Conservation (phyloP, 352 stramenopile genomes). For the Pythium oligandrum region DNA sequence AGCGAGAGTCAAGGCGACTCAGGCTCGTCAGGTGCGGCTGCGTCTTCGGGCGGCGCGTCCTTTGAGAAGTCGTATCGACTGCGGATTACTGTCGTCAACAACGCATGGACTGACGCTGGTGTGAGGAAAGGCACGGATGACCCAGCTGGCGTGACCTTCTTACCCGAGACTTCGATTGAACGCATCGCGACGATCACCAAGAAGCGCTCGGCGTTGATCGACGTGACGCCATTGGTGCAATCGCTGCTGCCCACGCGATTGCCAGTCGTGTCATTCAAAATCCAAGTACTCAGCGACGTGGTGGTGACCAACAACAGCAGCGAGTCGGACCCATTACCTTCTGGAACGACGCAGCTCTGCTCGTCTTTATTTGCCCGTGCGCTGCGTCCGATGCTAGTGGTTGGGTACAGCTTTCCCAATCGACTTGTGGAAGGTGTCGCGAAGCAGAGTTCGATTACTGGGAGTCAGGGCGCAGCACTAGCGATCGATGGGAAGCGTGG, state of each 20-base stretch:
- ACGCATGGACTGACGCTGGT: slow-evolving; percentile 32
- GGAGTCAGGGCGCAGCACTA: too few relatives aligned
- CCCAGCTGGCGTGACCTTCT: slow-evolving; percentile 8
- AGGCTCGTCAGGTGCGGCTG: neutral
- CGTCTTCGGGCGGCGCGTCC: neutral
- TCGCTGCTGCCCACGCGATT: slow-evolving; percentile 32
- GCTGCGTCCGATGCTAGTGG: slow-evolving; percentile 33
- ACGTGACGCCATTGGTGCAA: slow-evolving; percentile 43
- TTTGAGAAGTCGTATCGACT: slow-evolving; percentile 46
- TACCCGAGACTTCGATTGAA: slow-evolving; percentile 24
- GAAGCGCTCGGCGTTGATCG: slow-evolving; percentile 37
- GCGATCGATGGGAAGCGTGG: too few relatives aligned
- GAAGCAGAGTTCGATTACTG: slow-evolving; percentile 37
- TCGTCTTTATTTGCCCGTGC: slow-evolving; percentile 57
- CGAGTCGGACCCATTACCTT: too few relatives aligned
- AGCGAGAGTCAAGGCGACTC: slow-evolving; percentile 1
- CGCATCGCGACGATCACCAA: slow-evolving; percentile 40
- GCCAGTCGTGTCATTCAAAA: slow-evolving; percentile 38
- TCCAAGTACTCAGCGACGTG: slow-evolving; percentile 37
- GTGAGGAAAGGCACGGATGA: slow-evolving; percentile 17
- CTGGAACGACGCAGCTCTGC: slow-evolving; percentile 41
- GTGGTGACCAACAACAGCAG: too few relatives aligned
- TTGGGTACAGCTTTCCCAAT: slow-evolving; percentile 49
- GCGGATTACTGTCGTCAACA: slow-evolving; percentile 44
- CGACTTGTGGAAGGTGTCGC: slow-evolving; percentile 16